These are phyloP conservation scores for Adansonia digitata DNA, from an alignment of 345 rosid species.

Conservation along the genomic window DNA sequence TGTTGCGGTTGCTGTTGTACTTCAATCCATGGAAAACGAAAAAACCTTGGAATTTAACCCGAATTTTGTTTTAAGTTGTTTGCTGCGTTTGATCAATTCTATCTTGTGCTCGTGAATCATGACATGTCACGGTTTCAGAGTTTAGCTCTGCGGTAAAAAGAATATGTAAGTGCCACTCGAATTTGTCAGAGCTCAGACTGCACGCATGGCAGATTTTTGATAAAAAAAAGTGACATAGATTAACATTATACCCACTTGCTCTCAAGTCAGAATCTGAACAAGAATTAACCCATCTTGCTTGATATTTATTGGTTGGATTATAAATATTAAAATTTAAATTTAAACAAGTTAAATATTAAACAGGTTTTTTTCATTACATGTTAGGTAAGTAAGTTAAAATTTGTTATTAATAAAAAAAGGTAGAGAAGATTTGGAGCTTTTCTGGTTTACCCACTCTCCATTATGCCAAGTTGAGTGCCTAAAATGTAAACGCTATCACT, in stretches of 20 bases:
- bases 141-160: conserved; percentile 24
- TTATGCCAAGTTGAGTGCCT: not conserved
- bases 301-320: too few species aligned
- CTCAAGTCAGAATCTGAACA: too few species aligned
- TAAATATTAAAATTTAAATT: not conserved
- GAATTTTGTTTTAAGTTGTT: not conserved
- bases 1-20: not conserved
- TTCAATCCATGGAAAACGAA: not conserved
- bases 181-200: not conserved
- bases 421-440: not conserved
- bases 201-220: too few species aligned
- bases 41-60: not conserved
- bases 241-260: not conserved
- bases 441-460: not conserved
- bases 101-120: conserved; percentile 20
- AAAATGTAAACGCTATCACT: not conserved
- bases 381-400: not conserved
- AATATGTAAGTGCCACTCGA: not conserved
- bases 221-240: not conserved
- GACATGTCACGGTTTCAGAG: conserved; percentile 40
- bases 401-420: not conserved
- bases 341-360: too few species aligned
- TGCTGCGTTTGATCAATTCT: not conserved
- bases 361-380: not conserved
- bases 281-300: too few species aligned